phyloP scores from a whole-genome alignment of 768 basidiomycete species.

The Infundibulicybe gibba region DNA sequence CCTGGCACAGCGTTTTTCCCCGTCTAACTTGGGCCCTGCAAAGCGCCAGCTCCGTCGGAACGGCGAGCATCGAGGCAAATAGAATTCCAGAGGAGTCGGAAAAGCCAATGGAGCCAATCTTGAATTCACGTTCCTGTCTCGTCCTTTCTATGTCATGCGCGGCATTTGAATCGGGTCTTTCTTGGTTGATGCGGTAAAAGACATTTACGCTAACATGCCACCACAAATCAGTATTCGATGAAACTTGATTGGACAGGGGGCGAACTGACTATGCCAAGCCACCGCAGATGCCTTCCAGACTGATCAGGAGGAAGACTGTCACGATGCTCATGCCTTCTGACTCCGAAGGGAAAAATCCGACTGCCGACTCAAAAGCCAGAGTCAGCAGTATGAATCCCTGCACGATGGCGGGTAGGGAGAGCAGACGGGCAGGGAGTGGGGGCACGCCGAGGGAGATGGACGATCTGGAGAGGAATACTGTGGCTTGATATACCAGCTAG shows the following conservation, averaged over 20 bases:
- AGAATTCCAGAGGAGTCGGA: slow-evolving; percentile 77
- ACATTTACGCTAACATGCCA: slow-evolving; percentile 65
- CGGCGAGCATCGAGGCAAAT: slow-evolving; percentile 59
- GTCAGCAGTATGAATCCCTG: slow-evolving; percentile 65
- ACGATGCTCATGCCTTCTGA: slow-evolving; percentile 45
- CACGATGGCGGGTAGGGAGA: slow-evolving; percentile 72
- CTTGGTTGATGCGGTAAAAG: slow-evolving; percentile 81
- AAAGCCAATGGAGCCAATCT: slow-evolving; percentile 87
- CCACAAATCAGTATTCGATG: background rate
- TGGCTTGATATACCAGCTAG: slow-evolving; percentile 82
- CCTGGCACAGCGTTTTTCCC: slow-evolving; percentile 69
- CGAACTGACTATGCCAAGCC: slow-evolving; percentile 82
- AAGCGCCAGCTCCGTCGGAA: slow-evolving; percentile 74
- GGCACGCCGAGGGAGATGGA: slow-evolving; percentile 84
- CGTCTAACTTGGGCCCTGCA: slow-evolving; percentile 69
- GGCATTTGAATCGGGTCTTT: slow-evolving; percentile 44
- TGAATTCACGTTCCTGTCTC: slow-evolving; percentile 81
- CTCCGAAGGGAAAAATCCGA: slow-evolving; percentile 56
- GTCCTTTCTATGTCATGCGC: slow-evolving; percentile 52
- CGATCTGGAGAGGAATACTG: slow-evolving; percentile 91
- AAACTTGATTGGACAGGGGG: slow-evolving; percentile 2
- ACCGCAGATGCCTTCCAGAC: slow-evolving; percentile 89
- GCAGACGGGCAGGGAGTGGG: slow-evolving; percentile 62
- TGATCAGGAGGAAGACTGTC: slow-evolving; percentile 73
- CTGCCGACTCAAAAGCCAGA: slow-evolving; percentile 63